Evolutionary conservation across 2,329 filamentous ascomycete species (phyloP), one percentile per base, ranked within the genome.

Genomic region (Corinectria fuckeliana): DNA sequence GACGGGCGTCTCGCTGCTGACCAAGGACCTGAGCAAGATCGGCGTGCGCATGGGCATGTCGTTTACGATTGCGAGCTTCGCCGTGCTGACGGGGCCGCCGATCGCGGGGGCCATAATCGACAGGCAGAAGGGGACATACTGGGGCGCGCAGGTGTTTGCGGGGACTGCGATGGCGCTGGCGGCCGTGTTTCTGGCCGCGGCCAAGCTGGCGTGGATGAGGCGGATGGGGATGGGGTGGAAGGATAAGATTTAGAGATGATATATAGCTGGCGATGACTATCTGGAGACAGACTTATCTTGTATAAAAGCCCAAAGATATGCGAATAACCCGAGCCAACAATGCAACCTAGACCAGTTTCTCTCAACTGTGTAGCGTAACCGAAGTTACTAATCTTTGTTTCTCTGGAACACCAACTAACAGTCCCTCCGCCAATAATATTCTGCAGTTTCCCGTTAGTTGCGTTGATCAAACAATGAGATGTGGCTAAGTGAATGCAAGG

Each of bases 11-110:
- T 83, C 81, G 49, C 83, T 82, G 39, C 74, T 87, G 57, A 85
- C 82, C 2, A 76, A 76, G 5, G 83, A 87, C 67, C 72, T 82
- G 59, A 69, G 76, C 7, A 84, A 82, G 71, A 76, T 81, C 16
- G 85, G 84, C 1, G 80, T 82, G 2, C 74, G 84, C 8, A 84
- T 87, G 71, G 85, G 85, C 45, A 86, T 87, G 84, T 76, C 80
- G 0, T 86, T 87, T 44, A 84, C 81, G 0, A 80, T 85, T 49
- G 80, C 81, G 60, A 84, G 82, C 61, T 82, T 85, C 47, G 80
- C 82, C 2, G 78, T 79, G n/a, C 71, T 86, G 30, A 81, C 78
- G 1, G 83, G 83, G 0, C 80, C 82, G 14, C 83, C 83, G 0
- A 80, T 85, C 21, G 79, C 79, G 0, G 83, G 83, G 0, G 80